Evolutionary conservation across 805 yeast genomes (phyloP).

Genomic region (Zygosaccharomyces lentus): DNA sequence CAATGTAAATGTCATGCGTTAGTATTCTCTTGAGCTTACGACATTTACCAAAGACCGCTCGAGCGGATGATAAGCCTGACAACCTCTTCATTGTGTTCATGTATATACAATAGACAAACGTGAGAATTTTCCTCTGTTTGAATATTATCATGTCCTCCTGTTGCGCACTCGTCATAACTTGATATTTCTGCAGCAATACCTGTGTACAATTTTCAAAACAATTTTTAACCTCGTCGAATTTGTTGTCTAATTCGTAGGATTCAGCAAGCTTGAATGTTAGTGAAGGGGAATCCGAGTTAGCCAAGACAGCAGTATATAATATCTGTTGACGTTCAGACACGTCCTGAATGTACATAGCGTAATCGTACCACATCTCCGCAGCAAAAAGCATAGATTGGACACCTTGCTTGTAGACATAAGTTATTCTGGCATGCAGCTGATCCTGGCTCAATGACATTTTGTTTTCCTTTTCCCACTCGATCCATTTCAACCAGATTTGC

Average conservation of each 20-base stretch:
- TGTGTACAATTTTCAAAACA: constrained; percentile 50
- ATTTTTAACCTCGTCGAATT: constrained; percentile 46
- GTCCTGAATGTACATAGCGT: constrained; percentile 33
- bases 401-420: constrained; percentile 70
- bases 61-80: constrained; percentile 65
- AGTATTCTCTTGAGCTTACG: constrained; percentile 53
- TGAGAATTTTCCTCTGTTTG: constrained; percentile 36
- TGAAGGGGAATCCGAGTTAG: constrained; percentile 68
- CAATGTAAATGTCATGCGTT: constrained; percentile 74
- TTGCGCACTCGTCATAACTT: constrained; percentile 12
- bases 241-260: constrained; percentile 55
- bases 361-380: constrained; percentile 39
- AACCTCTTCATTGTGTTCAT: constrained; percentile 69
- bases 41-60: constrained; percentile 64
- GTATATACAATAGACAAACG: constrained; percentile 62
- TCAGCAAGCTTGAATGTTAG: constrained; percentile 67
- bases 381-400: constrained; percentile 35
- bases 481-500: constrained; percentile 66
- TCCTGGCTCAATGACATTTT: constrained; percentile 56
- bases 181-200: constrained; percentile 40
- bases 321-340: constrained; percentile 29
- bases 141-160: constrained; percentile 13
- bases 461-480: constrained; percentile 72
- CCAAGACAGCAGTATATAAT: constrained; percentile 49
- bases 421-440: constrained; percentile 51